Base-by-base conservation (phyloP, 2,329 filamentous ascomycete species). In the Phialophora tarda region DNA sequence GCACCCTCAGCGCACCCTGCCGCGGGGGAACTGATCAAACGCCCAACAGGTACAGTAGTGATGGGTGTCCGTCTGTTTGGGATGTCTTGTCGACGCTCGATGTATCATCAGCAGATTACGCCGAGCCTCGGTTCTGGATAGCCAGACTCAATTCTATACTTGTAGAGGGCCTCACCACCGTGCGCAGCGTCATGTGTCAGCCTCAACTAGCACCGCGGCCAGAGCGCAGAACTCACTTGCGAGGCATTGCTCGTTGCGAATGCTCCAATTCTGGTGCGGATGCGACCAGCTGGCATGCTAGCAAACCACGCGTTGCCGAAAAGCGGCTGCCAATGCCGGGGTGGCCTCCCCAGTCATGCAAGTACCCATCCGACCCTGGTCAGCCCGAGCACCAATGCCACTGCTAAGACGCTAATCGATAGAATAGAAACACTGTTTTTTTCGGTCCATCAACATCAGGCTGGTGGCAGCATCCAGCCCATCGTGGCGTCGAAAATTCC, bases 341-440 rank as follows among this genome's bases (percentile, higher is more conserved):
- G 14, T 61, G 59, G 59, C 26, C 21, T 55, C 34, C 24, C 55
- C 28, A 63, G 44, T 48, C 32, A 26, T 59, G 62, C 63, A 65
- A 38, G 63, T 51, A 60, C 26, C 41, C 59, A 41, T 12, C 41
- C n/a, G 47, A 65, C 59, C 62, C 62, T 55, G 34, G 47, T 62
- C 65, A 64, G 65, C 62, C 59, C 62, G 51, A 63, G 55, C 51
- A 23, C 30, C 62, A 68, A 68, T 65, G 62, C 62, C 62, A 64
- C 62, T 59, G 62, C 65, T 63, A 57, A 68, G 65, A 44, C 65
- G 57, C 65, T 67, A 64, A 59, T 4, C 28, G 47, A 47, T 32
- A 32, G 50, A 51, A 24, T 41, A 51, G 30, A 58, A 59, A 48
- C 28, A 28, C 14, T 24, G 48, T 51, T 30, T 61, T 61, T 61